These are phyloP conservation scores for Ilex paraguariensis DNA, from an alignment of 305 asterid genomes.

Conservation along the genomic window DNA sequence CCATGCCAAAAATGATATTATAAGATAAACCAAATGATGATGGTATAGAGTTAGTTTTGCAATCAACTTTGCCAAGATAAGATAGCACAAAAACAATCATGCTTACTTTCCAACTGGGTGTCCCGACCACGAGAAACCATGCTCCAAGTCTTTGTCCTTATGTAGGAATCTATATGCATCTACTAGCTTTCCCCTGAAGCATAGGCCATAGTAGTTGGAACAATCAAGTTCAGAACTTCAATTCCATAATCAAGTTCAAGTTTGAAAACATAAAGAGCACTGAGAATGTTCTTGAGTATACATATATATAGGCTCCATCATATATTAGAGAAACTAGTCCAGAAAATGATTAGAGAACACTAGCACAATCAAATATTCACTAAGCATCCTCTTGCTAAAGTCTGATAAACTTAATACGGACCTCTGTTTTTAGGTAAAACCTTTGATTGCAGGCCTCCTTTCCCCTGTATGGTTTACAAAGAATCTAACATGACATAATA, in stretches of 20 bases:
- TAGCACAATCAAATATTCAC: no score
- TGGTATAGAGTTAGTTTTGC: not conserved
- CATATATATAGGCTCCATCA: no score
- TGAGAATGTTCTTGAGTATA: no score
- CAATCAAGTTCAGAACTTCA: not conserved
- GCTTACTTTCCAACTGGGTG: conserved; percentile 89
- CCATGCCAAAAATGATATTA: not conserved
- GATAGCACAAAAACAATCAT: conserved; percentile 5
- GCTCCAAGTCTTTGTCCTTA: conserved; percentile 71
- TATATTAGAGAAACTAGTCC: no score
- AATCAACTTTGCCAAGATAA: not conserved
- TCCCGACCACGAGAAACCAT: conserved; percentile 98
- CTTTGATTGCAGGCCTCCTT: no score
- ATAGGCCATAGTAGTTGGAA: not conserved
- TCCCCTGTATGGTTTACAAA: no score
- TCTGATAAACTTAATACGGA: no score
- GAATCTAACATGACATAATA: no score
- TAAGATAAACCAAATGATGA: conserved; percentile 1
- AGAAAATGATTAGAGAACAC: no score
- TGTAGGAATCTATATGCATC: conserved; percentile 84
- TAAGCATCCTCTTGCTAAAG: no score
- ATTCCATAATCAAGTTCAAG: not conserved
- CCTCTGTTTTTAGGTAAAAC: no score
- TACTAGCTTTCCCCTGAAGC: conserved; percentile 64
- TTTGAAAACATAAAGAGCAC: no score